Percentiles rank a stretch among this genome's conserved stretches.
These are phyloP conservation scores for Penicillium coffeae DNA, from an alignment of 495 filamentous ascomycete species.

Conservation along the genomic window DNA sequence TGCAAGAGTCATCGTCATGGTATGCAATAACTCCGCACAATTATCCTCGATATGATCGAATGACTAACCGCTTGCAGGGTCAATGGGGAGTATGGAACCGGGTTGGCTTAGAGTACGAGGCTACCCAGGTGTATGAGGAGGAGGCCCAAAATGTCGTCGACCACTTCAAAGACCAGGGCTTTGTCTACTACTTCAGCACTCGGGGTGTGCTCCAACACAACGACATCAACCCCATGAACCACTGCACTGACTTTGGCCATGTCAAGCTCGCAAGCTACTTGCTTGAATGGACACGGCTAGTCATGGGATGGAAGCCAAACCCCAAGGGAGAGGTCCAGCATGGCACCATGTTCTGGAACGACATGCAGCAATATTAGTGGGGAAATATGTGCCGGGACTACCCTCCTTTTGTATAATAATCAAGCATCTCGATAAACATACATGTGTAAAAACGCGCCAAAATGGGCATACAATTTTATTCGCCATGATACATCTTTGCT, in stretches of 20 bases:
- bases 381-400: too few species aligned
- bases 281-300: slow-evolving; percentile 50
- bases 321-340: slow-evolving; percentile 63
- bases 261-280: slow-evolving; percentile 66
- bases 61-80: slow-evolving; percentile 34
- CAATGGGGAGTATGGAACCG: slow-evolving; percentile 59
- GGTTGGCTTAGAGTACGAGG: slow-evolving; percentile 50
- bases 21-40: slow-evolving; percentile 21
- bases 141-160: slow-evolving; percentile 53
- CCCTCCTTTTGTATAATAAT: neutral
- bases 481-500: too few species aligned
- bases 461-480: too few species aligned
- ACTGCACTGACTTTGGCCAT: slow-evolving; percentile 65
- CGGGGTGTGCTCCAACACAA: slow-evolving; percentile 66
- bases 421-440: too few species aligned
- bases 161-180: slow-evolving; percentile 54
- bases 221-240: slow-evolving; percentile 60
- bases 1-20: slow-evolving; percentile 61
- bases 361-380: slow-evolving; percentile 48
- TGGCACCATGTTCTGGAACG: slow-evolving; percentile 60
- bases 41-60: neutral
- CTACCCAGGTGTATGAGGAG: slow-evolving; percentile 44
- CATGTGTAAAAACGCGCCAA: too few species aligned
- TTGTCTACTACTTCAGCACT: slow-evolving; percentile 67
- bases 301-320: slow-evolving; percentile 58